Evolutionary conservation across 805 yeast genomes (phyloP), one percentile per base, ranked within the genome.

Genomic region (Phaffomyces antillensis): DNA sequence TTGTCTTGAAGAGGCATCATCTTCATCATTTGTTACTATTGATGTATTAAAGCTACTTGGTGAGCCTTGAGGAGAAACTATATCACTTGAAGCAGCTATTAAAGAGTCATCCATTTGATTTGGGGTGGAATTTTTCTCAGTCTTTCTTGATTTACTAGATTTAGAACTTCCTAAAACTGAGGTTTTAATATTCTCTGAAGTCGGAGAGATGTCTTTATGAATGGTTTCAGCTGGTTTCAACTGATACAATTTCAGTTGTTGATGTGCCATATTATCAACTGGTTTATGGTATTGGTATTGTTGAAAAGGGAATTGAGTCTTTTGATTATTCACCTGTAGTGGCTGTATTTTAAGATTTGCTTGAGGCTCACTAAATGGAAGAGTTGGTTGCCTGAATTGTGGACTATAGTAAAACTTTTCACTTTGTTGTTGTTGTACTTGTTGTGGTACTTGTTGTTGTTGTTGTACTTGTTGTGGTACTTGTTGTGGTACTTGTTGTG

Each of bases 1-100:
- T 4, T 89, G 87, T 42, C 86, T 66, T 26, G 20, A 3, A 10
- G 26, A 13, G 7, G 35, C 10, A 32, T 16, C 18, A 17, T 26
- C 26, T 28, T 32, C 16, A 26, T 17, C 37, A 34, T 11, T 15
- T 18, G 37, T 17, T n/a, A 17, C 5, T 33, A 16, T 33, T 33
- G 20, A 31, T 31, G n/a, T 31, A 31, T 13, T 10, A 31, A 31
- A 31, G 6, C 16, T 25, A 16, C 30, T 37, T 10, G 40, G 13
- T 18, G 18, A 25, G 17, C 33, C 38, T n/a, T 42, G 34, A 15
- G 44, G 33, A 10, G 44, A n/a, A 3, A 15, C 28, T n/a, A 15
- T 16, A 28, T 31, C 13, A 12, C 23, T 17, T n/a, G 38, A 31
- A 28, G 35, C 16, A 17, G 18, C 26, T 12, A 34, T 25, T 7